Evolutionary conservation across 202 grass and related monocot genomes (phyloP).

Genomic region (Schoenoplectus triqueter): DNA sequence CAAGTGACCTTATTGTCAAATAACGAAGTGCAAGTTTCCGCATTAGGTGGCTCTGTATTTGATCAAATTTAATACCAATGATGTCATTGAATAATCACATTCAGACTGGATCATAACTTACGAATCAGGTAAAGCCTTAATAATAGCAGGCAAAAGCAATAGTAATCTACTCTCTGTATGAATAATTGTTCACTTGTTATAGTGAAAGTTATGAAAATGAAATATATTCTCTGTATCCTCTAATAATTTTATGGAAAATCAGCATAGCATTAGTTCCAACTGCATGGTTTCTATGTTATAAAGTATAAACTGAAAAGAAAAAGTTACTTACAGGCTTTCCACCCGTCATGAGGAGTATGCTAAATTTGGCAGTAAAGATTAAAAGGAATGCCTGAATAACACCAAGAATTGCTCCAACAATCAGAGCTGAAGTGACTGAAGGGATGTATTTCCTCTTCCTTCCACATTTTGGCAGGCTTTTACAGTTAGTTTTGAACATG

Average conservation of each 20-base stretch:
- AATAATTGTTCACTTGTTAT: not conserved
- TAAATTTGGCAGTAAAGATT: constrained; percentile 60
- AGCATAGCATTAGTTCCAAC: not conserved
- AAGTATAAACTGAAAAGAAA: not conserved
- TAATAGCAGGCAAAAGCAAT: not conserved
- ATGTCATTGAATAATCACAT: constrained; percentile 18
- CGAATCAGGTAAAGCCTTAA: not conserved
- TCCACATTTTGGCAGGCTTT: constrained; percentile 42
- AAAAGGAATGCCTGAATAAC: constrained; percentile 84
- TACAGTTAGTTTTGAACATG: constrained; percentile 47
- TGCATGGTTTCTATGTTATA: constrained; percentile 18
- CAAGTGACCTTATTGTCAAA: constrained; percentile 84
- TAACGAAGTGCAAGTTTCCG: constrained; percentile 75
- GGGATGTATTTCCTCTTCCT: constrained; percentile 82
- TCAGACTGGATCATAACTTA: not conserved
- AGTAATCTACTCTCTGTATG: not conserved
- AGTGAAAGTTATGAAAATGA: not conserved
- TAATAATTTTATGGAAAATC: not conserved
- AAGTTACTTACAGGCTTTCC: constrained; percentile 63
- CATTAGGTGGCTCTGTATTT: constrained; percentile 70
- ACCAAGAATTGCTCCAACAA: constrained; percentile 84
- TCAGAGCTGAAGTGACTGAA: constrained; percentile 86
- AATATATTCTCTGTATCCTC: not conserved
- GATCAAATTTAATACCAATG: constrained; percentile 7
- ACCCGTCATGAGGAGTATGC: constrained; percentile 72